Evolutionary conservation across 2,329 filamentous ascomycete species (phyloP).

Genomic region (Trichoderma koningii): DNA sequence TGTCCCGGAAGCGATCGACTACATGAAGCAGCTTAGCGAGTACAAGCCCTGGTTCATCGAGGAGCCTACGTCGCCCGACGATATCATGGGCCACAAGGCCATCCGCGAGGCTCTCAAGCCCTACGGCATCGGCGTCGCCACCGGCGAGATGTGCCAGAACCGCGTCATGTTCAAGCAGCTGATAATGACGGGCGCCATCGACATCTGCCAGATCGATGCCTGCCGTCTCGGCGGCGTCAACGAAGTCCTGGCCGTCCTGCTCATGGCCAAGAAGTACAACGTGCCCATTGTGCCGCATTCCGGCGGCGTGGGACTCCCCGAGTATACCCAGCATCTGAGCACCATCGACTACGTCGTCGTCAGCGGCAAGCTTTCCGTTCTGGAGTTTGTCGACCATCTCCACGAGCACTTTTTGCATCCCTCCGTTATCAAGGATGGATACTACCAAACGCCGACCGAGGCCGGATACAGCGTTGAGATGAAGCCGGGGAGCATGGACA

Average conservation of each 20-base stretch:
- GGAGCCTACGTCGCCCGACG: slow-evolving; percentile 88
- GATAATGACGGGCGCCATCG: slow-evolving; percentile 75
- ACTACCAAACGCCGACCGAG: slow-evolving; percentile 81
- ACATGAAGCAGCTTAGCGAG: slow-evolving; percentile 79
- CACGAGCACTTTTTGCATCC: slow-evolving; percentile 93
- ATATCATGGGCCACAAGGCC: slow-evolving; percentile 84
- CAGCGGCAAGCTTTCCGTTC: slow-evolving; percentile 74
- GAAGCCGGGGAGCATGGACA: slow-evolving; percentile 84
- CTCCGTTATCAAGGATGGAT: slow-evolving; percentile 76
- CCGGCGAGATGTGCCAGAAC: slow-evolving; percentile 95
- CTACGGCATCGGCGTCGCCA: slow-evolving; percentile 79
- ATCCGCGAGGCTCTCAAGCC: slow-evolving; percentile 78
- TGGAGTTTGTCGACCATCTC: slow-evolving; percentile 91
- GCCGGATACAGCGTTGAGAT: slow-evolving; percentile 93
- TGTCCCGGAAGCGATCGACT: slow-evolving; percentile 82
- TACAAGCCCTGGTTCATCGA: slow-evolving; percentile 95
- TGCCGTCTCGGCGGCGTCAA: slow-evolving; percentile 89
- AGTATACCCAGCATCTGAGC: slow-evolving; percentile 90
- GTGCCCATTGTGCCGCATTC: slow-evolving; percentile 87
- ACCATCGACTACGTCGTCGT: slow-evolving; percentile 93
- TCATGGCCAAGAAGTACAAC: slow-evolving; percentile 77
- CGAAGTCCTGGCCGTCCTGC: slow-evolving; percentile 85
- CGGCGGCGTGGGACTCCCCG: slow-evolving; percentile 84
- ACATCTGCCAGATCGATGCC: slow-evolving; percentile 87
- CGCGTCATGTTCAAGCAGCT: slow-evolving; percentile 93